phyloP scores from a whole-genome alignment of 1,139 yeast genomes.

The Yamadazyma friedrichii region DNA sequence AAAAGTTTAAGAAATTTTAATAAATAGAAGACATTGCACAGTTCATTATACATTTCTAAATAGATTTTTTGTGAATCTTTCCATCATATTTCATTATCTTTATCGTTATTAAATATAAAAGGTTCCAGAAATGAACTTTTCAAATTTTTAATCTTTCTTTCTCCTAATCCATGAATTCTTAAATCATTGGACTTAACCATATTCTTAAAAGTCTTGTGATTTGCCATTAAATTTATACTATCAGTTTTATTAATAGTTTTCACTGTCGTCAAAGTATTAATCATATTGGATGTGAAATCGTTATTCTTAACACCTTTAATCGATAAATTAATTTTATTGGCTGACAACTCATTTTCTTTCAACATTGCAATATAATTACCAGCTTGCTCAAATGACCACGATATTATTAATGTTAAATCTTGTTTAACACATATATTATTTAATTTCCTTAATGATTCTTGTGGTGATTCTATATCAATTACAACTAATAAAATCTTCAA shows the following conservation, averaged over 20 bases:
- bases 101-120: constrained; percentile 44
- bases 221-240: constrained; percentile 52
- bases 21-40: no score
- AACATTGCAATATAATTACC: constrained; percentile 66
- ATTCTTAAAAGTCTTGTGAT: constrained; percentile 50
- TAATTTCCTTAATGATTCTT: constrained; percentile 65
- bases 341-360: constrained; percentile 45
- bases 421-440: constrained; percentile 70
- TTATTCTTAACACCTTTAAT: constrained; percentile 44
- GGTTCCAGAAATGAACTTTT: constrained; percentile 50
- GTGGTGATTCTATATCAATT: constrained; percentile 77
- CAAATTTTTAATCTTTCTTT: constrained; percentile 47
- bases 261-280: constrained; percentile 51
- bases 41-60: no score
- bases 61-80: no score
- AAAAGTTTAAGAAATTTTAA: not conserved
- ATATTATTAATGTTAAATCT: constrained; percentile 67
- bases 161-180: constrained; percentile 54
- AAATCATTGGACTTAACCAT: constrained; percentile 38
- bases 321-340: constrained; percentile 21
- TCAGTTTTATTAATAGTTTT: constrained; percentile 60
- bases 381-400: constrained; percentile 86
- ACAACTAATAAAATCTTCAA: constrained; percentile 67
- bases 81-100: constrained; percentile 2
- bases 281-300: constrained; percentile 50